Evolutionary conservation across 139 green algal genomes (phyloP).

Genomic region (Edaphochlamys debaryana): DNA sequence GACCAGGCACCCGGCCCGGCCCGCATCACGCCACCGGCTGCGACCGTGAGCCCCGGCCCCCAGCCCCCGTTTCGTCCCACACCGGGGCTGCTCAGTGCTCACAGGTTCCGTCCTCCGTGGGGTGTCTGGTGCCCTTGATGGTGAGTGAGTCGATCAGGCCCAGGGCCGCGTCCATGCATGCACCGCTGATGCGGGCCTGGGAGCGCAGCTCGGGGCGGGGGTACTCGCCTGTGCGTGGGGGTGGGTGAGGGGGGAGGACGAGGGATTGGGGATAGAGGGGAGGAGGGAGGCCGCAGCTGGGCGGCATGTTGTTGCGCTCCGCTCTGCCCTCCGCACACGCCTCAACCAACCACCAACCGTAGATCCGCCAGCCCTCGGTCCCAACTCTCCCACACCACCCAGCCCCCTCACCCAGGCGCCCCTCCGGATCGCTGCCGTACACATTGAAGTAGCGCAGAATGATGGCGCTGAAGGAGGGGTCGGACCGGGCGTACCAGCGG

Average conservation of each 20-base stretch:
- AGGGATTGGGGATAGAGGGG: no score
- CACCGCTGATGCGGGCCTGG: slow-evolving; percentile 74
- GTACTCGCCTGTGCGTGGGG: slow-evolving; percentile 59
- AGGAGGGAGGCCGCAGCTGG: no score
- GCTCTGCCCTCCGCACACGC: no score
- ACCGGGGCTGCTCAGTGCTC: no score
- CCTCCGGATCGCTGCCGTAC: slow-evolving; percentile 75
- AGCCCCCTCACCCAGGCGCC: slow-evolving; percentile 62
- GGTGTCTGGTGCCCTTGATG: slow-evolving; percentile 59
- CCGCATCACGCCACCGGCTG: no score
- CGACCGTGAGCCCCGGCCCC: no score
- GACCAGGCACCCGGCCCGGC: no score
- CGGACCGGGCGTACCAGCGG: slow-evolving; percentile 31
- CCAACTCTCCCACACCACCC: neutral
- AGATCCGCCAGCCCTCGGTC: no score
- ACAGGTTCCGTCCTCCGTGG: slow-evolving; percentile 54
- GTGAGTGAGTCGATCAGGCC: slow-evolving; percentile 58
- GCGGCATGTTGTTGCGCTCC: no score
- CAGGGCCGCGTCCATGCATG: slow-evolving; percentile 81
- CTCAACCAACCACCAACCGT: no score
- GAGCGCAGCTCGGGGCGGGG: slow-evolving; percentile 66
- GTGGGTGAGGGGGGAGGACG: neutral
- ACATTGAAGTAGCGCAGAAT: slow-evolving; percentile 89
- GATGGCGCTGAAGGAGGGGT: slow-evolving; percentile 62
- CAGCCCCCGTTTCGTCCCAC: no score